Evolutionary conservation across 139 green algal species (phyloP).

Genomic region (Chlorella vulgaris): DNA sequence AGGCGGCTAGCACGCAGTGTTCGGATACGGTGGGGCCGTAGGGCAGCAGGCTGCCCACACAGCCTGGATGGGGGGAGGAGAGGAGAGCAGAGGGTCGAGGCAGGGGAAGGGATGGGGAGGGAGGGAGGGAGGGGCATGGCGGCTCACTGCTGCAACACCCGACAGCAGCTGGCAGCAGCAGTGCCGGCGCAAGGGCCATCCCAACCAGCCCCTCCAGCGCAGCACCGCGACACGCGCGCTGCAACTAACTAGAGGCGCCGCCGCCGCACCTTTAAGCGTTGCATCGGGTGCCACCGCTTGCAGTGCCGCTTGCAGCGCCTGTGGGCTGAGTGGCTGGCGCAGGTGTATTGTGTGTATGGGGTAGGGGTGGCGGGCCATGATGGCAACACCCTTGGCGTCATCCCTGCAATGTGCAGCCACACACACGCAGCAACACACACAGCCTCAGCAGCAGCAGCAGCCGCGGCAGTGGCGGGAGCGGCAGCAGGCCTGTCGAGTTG

Average conservation of each 20-base stretch:
- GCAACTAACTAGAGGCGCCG: too few species aligned
- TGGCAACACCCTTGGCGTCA: conserved; percentile 82
- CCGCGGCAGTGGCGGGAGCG: too few species aligned
- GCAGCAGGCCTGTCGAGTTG: too few species aligned
- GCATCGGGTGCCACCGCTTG: background rate
- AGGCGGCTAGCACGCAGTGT: conserved; percentile 77
- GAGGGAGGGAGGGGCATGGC: too few species aligned
- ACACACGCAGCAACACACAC: background rate
- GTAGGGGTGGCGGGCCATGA: conserved; percentile 79
- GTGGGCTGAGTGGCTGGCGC: conserved; percentile 18
- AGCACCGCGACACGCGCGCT: too few species aligned
- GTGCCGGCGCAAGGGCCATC: conserved; percentile 8
- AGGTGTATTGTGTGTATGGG: conserved; percentile 67
- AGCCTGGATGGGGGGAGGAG: background rate
- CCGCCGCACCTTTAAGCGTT: conserved; percentile 14
- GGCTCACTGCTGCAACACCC: too few species aligned
- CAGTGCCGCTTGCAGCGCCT: conserved; percentile 38
- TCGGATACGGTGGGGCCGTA: conserved; percentile 87
- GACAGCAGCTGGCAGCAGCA: too few species aligned
- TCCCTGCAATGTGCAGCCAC: conserved; percentile 59
- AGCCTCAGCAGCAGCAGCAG: background rate
- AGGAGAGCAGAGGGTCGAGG: too few species aligned
- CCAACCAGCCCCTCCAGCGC: too few species aligned
- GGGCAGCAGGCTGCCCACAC: conserved; percentile 49
- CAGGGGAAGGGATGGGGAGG: background rate